These are phyloP conservation scores for Capronia americana DNA, from an alignment of 2,329 filamentous ascomycete species.

Conservation along the genomic window DNA sequence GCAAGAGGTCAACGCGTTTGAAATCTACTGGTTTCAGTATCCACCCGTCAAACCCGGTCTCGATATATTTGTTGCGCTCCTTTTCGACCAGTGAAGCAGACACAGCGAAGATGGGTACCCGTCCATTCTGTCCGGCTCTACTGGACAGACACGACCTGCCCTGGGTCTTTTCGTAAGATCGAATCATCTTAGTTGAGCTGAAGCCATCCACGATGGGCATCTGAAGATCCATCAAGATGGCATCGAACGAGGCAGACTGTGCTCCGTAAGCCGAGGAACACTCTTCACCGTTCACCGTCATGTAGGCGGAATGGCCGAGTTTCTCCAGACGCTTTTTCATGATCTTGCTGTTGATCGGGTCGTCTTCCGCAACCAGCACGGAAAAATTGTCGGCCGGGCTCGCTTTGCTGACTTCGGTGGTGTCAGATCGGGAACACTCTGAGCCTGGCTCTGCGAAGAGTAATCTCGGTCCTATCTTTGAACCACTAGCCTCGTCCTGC, in stretches of 20 bases:
- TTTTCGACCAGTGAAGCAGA: conserved; percentile 80
- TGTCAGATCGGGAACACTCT: conserved; percentile 20
- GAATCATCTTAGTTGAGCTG: conserved; percentile 81
- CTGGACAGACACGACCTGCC: conserved; percentile 61
- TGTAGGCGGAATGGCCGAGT: conserved; percentile 71
- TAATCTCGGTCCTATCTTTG: conserved; percentile 19
- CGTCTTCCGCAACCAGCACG: conserved; percentile 84
- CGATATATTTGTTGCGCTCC: conserved; percentile 71
- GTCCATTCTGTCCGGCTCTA: conserved; percentile 65
- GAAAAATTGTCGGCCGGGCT: conserved; percentile 55
- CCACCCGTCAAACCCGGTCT: conserved; percentile 87
- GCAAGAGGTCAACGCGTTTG: conserved; percentile 70
- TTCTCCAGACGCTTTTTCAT: conserved; percentile 80
- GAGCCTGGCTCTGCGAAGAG: conserved; percentile 30
- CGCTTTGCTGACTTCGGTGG: conserved; percentile 16
- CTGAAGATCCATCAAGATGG: conserved; percentile 91
- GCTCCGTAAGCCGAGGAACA: conserved; percentile 75
- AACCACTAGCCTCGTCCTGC: conserved; percentile 16
- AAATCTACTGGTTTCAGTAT: conserved; percentile 89
- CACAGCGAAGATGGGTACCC: conserved; percentile 83
- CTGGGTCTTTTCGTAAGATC: conserved; percentile 69
- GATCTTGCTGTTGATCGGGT: conserved; percentile 84
- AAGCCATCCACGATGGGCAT: conserved; percentile 93
- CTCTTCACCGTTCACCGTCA: conserved; percentile 84
- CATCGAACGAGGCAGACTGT: conserved; percentile 69